These are phyloP conservation scores for Ophioceras dolichostomum DNA, from an alignment of 2,329 filamentous ascomycete species.

Conservation along the genomic window DNA sequence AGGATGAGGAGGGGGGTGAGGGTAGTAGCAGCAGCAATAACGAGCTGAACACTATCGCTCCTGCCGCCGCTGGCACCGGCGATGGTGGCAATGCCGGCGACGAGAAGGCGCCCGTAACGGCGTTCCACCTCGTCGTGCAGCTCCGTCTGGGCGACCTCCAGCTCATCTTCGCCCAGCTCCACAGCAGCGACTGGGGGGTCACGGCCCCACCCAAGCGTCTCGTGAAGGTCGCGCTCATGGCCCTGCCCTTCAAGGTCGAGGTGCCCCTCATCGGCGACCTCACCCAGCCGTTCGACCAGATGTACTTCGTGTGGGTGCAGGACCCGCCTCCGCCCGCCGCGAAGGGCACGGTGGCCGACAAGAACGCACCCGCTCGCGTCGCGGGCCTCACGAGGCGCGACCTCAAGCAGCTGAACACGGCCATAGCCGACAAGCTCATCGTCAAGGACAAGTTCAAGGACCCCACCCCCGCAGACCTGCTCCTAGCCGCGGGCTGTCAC, in stretches of 20 bases:
- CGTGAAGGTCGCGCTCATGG: constrained; percentile 8
- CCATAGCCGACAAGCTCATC: constrained; percentile 4
- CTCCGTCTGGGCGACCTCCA: constrained; percentile 8
- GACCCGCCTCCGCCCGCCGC: constrained; percentile 8
- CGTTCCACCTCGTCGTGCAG: constrained; percentile 3
- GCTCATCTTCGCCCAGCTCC: constrained; percentile 9
- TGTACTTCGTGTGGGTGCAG: constrained; percentile 20
- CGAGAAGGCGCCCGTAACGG: not conserved
- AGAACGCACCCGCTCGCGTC: not conserved
- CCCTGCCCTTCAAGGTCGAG: constrained; percentile 11
- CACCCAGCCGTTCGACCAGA: constrained; percentile 20
- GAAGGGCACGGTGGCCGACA: not conserved
- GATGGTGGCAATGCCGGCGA: not conserved
- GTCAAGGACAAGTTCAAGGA: constrained; percentile 10
- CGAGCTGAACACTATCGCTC: too few species aligned
- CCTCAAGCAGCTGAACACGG: constrained; percentile 6
- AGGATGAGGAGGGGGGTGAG: not conserved
- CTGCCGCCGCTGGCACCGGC: not conserved
- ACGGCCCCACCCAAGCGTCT: constrained; percentile 8
- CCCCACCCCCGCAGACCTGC: constrained; percentile 7
- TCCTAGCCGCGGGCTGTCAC: constrained; percentile 12
- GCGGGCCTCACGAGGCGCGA: constrained; percentile 8
- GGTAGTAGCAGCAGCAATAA: too few species aligned
- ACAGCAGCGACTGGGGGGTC: constrained; percentile 6
- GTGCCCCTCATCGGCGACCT: constrained; percentile 18